These are phyloP conservation scores for Cruciata laevipes DNA, from an alignment of 257 asterid species.

Conservation along the genomic window DNA sequence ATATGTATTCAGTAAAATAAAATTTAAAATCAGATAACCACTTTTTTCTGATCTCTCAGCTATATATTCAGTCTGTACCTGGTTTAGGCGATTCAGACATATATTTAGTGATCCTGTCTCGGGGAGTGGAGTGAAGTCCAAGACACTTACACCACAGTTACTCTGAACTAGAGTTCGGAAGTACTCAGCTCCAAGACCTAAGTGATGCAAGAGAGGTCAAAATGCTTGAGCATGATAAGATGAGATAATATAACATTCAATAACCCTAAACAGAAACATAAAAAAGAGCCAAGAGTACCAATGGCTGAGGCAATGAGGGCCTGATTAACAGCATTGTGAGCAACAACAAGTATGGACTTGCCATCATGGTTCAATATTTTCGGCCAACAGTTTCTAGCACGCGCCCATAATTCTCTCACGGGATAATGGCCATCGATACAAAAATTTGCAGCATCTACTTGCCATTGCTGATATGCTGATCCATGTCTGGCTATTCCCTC, in stretches of 20 bases:
- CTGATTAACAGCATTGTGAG: conserved; percentile 97
- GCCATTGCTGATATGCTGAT: conserved; percentile 84
- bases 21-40: too few species aligned
- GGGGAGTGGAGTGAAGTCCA: conserved; percentile 79
- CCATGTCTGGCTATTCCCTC: conserved; percentile 85
- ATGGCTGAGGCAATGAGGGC: conserved; percentile 95
- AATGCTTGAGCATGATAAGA: not conserved
- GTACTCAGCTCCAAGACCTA: conserved; percentile 79
- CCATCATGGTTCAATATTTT: conserved; percentile 67
- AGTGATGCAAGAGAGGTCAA: not conserved
- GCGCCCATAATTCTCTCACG: conserved; percentile 85
- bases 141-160: conserved; percentile 89
- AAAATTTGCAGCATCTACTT: conserved; percentile 79
- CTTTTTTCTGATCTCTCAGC: not conserved
- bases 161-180: conserved; percentile 88
- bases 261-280: not conserved
- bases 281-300: conserved; percentile 34
- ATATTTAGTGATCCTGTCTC: conserved; percentile 51
- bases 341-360: conserved; percentile 77
- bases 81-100: conserved; percentile 87
- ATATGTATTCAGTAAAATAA: too few species aligned
- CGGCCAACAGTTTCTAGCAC: conserved; percentile 81
- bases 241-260: not conserved
- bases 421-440: conserved; percentile 85
- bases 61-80: conserved; percentile 30